phyloP scores from a whole-genome alignment of 257 asterid species.

The Capsicum chinense region DNA sequence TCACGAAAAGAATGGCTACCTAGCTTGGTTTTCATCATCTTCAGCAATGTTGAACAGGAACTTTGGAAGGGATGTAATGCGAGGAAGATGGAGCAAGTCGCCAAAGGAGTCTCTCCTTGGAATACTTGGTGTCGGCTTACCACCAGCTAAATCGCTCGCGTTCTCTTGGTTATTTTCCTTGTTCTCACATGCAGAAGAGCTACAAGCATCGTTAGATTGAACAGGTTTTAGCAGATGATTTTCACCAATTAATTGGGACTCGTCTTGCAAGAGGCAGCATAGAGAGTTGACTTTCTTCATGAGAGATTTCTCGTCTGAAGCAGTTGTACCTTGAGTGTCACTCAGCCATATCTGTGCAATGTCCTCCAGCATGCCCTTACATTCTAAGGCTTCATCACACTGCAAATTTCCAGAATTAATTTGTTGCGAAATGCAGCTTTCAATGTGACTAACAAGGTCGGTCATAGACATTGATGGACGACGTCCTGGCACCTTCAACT shows the following conservation, averaged over 20 bases:
- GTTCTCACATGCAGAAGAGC: conserved; percentile 32
- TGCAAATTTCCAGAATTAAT: conserved; percentile 62
- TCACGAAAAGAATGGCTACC: conserved; percentile 27
- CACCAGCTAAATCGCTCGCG: conserved; percentile 29
- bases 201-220: conserved; percentile 35
- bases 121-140: conserved; percentile 45
- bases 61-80: conserved; percentile 65
- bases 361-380: conserved; percentile 63
- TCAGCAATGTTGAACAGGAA: conserved; percentile 57
- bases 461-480: conserved; percentile 65
- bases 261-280: conserved; percentile 59
- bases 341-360: conserved; percentile 49
- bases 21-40: conserved; percentile 47
- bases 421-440: conserved; percentile 65
- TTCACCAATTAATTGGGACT: conserved; percentile 44
- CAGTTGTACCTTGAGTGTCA: conserved; percentile 54
- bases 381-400: conserved; percentile 58
- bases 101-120: conserved; percentile 68
- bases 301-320: conserved; percentile 73
- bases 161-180: conserved; percentile 36
- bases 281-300: conserved; percentile 87
- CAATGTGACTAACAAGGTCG: conserved; percentile 72
- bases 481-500: conserved; percentile 46
- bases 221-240: conserved; percentile 38
- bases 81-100: conserved; percentile 78